phyloP scores from a whole-genome alignment of 305 asterid species.

The Fraxinus nigra region DNA sequence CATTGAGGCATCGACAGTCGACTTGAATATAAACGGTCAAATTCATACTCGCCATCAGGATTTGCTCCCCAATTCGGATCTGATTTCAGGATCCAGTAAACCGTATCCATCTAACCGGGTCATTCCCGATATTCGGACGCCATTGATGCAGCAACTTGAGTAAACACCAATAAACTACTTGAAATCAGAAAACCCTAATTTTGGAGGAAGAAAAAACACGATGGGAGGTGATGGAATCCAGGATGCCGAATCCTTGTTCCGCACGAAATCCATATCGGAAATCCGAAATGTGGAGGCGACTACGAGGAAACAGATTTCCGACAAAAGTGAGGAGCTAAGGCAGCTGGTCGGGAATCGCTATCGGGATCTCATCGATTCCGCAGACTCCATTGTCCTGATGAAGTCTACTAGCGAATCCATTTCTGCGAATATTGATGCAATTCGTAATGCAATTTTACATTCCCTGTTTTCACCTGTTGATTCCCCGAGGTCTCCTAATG shows the following conservation, averaged over 20 bases:
- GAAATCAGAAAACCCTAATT: neutral
- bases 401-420: conserved; percentile 85
- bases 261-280: conserved; percentile 77
- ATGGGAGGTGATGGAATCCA: conserved; percentile 30
- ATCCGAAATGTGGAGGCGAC: conserved; percentile 73
- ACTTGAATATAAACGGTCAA: neutral
- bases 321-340: conserved; percentile 88
- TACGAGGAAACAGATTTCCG: conserved; percentile 84
- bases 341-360: conserved; percentile 88
- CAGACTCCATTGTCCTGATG: conserved; percentile 87
- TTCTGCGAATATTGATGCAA: conserved; percentile 63
- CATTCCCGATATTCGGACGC: neutral
- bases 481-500: conserved; percentile 48
- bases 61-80: neutral
- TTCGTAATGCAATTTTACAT: conserved; percentile 56
- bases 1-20: neutral
- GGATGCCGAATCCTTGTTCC: conserved; percentile 84
- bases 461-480: conserved; percentile 70
- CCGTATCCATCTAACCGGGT: neutral
- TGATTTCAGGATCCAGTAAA: neutral
- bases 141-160: neutral
- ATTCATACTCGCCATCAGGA: neutral
- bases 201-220: neutral
- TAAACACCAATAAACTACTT: neutral
- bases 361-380: conserved; percentile 96